These are phyloP conservation scores for Metschnikowia arizonensis DNA, from an alignment of 805 yeast species.

Conservation along the genomic window DNA sequence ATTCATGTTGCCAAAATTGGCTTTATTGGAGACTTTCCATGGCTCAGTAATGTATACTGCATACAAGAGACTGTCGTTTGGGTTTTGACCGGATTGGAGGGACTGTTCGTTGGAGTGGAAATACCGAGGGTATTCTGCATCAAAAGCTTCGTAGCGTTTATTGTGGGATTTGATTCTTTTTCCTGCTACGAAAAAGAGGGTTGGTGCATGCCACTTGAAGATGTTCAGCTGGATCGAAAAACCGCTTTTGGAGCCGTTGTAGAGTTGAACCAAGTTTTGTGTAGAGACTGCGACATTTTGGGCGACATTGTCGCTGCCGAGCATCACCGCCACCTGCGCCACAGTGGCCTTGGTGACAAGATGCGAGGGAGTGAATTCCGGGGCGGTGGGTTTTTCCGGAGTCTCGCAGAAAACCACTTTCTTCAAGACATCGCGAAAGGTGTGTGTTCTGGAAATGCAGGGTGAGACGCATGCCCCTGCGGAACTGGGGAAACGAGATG, in stretches of 20 bases:
- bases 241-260: constrained; percentile 71
- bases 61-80: constrained; percentile 46
- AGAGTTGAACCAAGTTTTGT: constrained; percentile 55
- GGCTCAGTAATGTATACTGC: constrained; percentile 67
- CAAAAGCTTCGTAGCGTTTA: constrained; percentile 49
- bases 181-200: constrained; percentile 69
- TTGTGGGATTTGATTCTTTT: constrained; percentile 43
- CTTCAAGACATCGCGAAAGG: neutral
- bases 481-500: constrained; percentile 3
- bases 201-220: constrained; percentile 88
- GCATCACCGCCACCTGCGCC: constrained; percentile 35
- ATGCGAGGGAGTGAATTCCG: constrained; percentile 22
- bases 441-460: constrained; percentile 3
- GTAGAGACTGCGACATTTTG: constrained; percentile 36
- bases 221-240: constrained; percentile 81
- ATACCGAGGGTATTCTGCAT: constrained; percentile 41
- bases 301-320: constrained; percentile 18
- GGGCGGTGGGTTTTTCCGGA: neutral
- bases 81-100: constrained; percentile 32
- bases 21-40: constrained; percentile 73
- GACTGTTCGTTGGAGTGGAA: constrained; percentile 27
- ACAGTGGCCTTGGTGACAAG: constrained; percentile 40
- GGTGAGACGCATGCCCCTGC: constrained; percentile 7
- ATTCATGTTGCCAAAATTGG: constrained; percentile 60
- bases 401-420: neutral